Evolutionary conservation across 495 filamentous ascomycete species (phyloP).

Genomic region (Penicillium herquei): DNA sequence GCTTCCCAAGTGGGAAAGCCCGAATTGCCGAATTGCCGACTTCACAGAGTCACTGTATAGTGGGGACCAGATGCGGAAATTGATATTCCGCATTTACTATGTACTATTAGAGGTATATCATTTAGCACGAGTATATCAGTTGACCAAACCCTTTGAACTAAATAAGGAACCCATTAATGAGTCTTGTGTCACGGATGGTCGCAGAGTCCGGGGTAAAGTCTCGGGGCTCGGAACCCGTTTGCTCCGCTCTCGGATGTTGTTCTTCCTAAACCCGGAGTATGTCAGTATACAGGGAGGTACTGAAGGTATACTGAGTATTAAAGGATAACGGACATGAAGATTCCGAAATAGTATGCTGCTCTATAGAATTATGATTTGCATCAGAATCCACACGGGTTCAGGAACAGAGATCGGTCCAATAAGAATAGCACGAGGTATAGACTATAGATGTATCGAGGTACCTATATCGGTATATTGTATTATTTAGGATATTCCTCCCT

Average conservation of each 20-base stretch:
- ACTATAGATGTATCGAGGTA: no score
- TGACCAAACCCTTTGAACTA: background rate
- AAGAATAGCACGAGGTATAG: no score
- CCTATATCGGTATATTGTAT: no score
- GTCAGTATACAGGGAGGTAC: background rate
- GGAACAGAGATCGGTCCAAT: no score
- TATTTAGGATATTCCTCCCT: no score
- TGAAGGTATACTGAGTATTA: background rate
- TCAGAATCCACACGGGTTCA: no score
- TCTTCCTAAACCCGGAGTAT: background rate
- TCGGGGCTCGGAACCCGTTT: conserved; percentile 3
- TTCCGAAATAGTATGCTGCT: background rate
- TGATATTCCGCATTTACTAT: background rate
- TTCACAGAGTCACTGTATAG: background rate
- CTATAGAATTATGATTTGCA: no score
- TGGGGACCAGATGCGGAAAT: background rate
- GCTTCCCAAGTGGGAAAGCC: conserved; percentile 1
- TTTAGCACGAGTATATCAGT: background rate
- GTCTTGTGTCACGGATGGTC: background rate
- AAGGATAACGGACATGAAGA: background rate
- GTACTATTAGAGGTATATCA: no score
- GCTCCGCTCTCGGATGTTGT: background rate
- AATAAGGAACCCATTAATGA: background rate
- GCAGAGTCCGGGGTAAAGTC: background rate
- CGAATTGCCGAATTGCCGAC: conserved; percentile 25